phyloP scores from a whole-genome alignment of 2,329 filamentous ascomycete species.

The Colletotrichum higginsianum region DNA sequence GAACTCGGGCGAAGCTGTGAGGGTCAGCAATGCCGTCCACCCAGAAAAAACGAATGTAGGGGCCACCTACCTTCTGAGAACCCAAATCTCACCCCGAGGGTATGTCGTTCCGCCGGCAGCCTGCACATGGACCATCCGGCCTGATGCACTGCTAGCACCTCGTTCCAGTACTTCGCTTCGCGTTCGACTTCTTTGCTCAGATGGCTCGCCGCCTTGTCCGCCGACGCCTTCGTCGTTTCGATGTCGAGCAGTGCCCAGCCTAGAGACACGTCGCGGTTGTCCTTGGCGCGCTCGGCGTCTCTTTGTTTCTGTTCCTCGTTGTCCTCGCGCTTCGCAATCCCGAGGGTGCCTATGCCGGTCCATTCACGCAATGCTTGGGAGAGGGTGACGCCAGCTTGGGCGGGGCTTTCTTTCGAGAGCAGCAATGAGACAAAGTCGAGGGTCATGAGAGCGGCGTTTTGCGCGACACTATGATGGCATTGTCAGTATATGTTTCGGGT shows the following conservation, averaged over 20 bases:
- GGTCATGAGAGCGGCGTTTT: conserved; percentile 76
- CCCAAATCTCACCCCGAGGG: conserved; percentile 89
- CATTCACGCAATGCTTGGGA: conserved; percentile 78
- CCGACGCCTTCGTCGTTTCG: conserved; percentile 79
- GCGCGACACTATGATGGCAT: conserved; percentile 57
- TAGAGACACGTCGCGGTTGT: conserved; percentile 70
- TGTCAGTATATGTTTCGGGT: conserved; percentile 39
- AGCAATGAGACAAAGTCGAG: conserved; percentile 89
- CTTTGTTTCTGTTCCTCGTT: conserved; percentile 58
- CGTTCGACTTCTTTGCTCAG: conserved; percentile 83
- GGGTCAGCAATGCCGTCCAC: conserved; percentile 47
- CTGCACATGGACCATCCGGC: conserved; percentile 90
- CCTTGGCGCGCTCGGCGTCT: conserved; percentile 54
- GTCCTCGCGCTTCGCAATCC: conserved; percentile 74
- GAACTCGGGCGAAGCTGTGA: conserved; percentile 68
- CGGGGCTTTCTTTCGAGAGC: conserved; percentile 84
- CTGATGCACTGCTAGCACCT: conserved; percentile 84
- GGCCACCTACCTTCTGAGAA: conserved; percentile 77
- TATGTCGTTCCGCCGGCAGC: conserved; percentile 79
- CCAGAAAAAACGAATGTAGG: no score
- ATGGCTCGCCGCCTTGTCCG: conserved; percentile 79
- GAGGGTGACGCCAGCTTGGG: conserved; percentile 78
- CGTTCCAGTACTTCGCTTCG: conserved; percentile 91
- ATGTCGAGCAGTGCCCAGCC: conserved; percentile 88
- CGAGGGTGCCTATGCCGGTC: conserved; percentile 82